Base-by-base conservation (phyloP, 2,329 filamentous ascomycete species). In the Pleomassaria siparia region DNA sequence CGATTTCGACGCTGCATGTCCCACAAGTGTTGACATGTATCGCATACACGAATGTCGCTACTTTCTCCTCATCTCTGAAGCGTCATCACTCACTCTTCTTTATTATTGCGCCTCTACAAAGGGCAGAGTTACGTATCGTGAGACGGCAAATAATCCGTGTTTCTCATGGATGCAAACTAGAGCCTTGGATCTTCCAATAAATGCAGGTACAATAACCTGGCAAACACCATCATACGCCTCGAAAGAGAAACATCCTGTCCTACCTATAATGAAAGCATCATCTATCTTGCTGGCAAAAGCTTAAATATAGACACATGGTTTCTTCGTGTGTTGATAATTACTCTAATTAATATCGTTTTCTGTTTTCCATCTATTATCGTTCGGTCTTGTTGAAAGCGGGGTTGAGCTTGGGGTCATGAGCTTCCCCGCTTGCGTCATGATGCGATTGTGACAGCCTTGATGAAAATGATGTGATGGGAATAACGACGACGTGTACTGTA, bases 1-100 rank as follows among this genome's bases (percentile, higher is more conserved):
- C 71, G 39, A 74, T 66, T 8, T 67, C 66, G 4, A 67, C 56
- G 53, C 74, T 77, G 13, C 60, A 54, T 1, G 66, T 40, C 2
- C 73, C 69, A 49, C 69, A 72, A 1, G 71, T 72, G 20, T 64
- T 75, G 9, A 75, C 56, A 4, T 78, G 7, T 12, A 26, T 26
- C 25, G 29, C 5, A 20, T 18, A 35, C 6, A 20, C 6, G 18
- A 4, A 5, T 18, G 32, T 18, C 6, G 13, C 32, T 35, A 16
- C 32, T 18, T 18, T 12, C 15, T 8, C 12, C 32, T 20, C 32
- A n/a, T 35, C 32, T 20, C 32, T 35, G 32, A 7, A 20, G 8
- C 32, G 7, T 18, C 15, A n/a, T 35, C 20, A 35, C 32, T 35
- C 32, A 35, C 32, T 20, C 32, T 35, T 18, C 16, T 20, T 5